Evolutionary conservation across 768 basidiomycete genomes (phyloP).

Genomic region (Trametes maxima): DNA sequence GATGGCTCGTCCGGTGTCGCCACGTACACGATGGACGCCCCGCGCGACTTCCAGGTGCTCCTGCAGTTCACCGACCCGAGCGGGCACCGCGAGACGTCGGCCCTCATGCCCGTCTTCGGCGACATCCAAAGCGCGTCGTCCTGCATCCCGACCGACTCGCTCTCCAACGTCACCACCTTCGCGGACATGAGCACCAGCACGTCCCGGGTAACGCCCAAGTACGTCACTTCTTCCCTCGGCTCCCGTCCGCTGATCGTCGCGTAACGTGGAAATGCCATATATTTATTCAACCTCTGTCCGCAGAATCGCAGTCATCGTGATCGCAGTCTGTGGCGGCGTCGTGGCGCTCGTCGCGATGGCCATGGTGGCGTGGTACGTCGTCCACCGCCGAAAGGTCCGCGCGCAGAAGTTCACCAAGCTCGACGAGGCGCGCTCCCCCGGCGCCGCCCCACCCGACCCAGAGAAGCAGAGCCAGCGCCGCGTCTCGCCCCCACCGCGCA

Average conservation of each 20-base stretch:
- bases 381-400: conserved; percentile 37
- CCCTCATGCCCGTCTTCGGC: conserved; percentile 44
- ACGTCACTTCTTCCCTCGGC: background rate
- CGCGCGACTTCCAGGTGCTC: conserved; percentile 41
- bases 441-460: conserved; percentile 1
- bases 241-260: background rate
- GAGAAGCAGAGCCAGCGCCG: conserved; percentile 14
- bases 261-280: background rate
- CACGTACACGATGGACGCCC: conserved; percentile 45
- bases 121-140: conserved; percentile 26
- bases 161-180: conserved; percentile 6
- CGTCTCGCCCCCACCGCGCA: conserved; percentile 5
- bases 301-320: conserved; percentile 50
- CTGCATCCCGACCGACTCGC: conserved; percentile 30
- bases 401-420: conserved; percentile 31
- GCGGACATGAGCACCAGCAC: background rate
- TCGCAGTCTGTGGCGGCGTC: conserved; percentile 41
- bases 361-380: conserved; percentile 47
- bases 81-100: conserved; percentile 43
- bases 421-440: conserved; percentile 5
- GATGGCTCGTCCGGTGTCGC: conserved; percentile 39
- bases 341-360: conserved; percentile 44
- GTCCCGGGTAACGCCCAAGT: conserved; percentile 7
- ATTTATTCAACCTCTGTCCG: background rate
- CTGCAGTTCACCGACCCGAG: conserved; percentile 48